Evolutionary conservation across 352 stramenopile species (phyloP), one percentile per base, ranked within the genome.

Genomic region (Pythium aristosporum): DNA sequence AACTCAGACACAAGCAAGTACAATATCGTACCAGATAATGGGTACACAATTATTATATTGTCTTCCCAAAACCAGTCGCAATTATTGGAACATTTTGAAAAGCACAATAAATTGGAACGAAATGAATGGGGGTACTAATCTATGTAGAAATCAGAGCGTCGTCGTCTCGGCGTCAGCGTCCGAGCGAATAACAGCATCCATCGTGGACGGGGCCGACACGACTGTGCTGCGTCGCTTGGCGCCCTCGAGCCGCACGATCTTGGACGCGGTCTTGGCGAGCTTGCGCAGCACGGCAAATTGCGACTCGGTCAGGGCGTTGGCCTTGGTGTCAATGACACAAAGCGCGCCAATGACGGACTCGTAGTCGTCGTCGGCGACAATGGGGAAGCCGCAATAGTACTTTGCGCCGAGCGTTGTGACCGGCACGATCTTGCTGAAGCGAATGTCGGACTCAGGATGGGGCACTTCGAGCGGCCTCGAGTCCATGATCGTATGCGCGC

Each of bases 331-430:
- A 28, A 71, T 51, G 8, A 53, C 60, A 42, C 79, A 89, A 21
- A 91, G 55, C 13, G 72, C 76, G 11, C 80, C 82, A 52, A 91
- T 84, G 48, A 85, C 66, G 18, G 48, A 53, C 8, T 13, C 37
- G 8, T 55, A 5, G 1, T 41, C 21, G n/a, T 63, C 44, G 21
- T 53, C 25, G 9, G 43, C 43, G 13, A 50, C 43, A 11, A 91
- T 54, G 12, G 82, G 82, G 25, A 89, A 88, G 1, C 78, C 80
- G 55, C 76, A 89, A 74, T 91, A 89, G 63, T 86, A 91, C 44
- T 70, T 73, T 20, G 79, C 67, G 13, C 67, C 63, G 47, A 79
- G 71, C 10, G 55, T 54, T 30, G 80, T 66, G 12, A 67, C 61
- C 1, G 52, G 43, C 18, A 6, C 21, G 23, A n/a, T 46, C 39